Conservation (phyloP, 2,329 filamentous ascomycete genomes). For the Ophiostoma quercus region DNA sequence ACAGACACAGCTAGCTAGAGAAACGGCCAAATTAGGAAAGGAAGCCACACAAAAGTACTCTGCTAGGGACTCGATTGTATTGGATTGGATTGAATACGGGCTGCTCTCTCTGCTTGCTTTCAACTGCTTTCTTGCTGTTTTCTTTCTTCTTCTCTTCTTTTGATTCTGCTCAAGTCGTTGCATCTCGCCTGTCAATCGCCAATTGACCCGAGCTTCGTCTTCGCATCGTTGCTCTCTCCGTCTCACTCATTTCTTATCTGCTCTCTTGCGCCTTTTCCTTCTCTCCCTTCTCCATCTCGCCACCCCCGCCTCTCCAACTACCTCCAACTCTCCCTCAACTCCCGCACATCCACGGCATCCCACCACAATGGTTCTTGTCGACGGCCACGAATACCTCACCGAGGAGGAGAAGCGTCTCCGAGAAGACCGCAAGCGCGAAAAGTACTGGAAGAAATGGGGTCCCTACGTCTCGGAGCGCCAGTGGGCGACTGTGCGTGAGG, state of each 20-base stretch:
- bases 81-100: too few relatives aligned
- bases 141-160: neutral
- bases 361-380: constrained; percentile 74
- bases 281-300: neutral
- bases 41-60: constrained; percentile 3
- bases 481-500: constrained; percentile 79
- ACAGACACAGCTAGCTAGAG: constrained; percentile 4
- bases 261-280: neutral
- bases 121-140: neutral
- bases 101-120: neutral
- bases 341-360: neutral
- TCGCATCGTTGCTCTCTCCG: neutral
- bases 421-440: constrained; percentile 73
- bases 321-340: neutral
- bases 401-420: constrained; percentile 86
- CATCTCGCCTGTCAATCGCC: neutral
- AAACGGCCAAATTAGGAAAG: neutral
- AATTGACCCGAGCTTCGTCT: constrained; percentile 7
- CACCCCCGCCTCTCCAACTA: neutral
- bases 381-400: constrained; percentile 79
- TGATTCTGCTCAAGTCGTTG: neutral
- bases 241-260: neutral
- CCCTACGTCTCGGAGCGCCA: constrained; percentile 90
- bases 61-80: neutral
- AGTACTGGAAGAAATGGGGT: constrained; percentile 99